Conservation (phyloP, 257 asterid species). For the Salvia miltiorrhiza region DNA sequence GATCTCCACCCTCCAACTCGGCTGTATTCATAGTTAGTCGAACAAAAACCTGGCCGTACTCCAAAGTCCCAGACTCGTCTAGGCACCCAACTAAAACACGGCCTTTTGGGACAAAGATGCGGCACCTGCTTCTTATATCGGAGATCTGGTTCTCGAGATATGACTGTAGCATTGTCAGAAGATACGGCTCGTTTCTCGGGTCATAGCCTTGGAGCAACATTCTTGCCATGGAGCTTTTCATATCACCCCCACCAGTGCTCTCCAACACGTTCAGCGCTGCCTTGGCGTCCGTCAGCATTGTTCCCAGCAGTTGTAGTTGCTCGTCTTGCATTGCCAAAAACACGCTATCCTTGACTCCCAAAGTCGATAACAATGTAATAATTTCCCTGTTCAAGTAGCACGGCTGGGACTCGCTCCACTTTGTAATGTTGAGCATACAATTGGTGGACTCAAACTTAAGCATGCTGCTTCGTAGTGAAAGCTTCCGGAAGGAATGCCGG, state of each 20-base stretch:
- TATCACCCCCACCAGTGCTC: constrained; percentile 66
- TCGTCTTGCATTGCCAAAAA: constrained; percentile 61
- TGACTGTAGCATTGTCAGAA: constrained; percentile 67
- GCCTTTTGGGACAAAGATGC: constrained; percentile 81
- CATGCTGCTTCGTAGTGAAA: constrained; percentile 74
- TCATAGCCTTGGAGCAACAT: constrained; percentile 71
- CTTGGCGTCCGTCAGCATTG: constrained; percentile 50
- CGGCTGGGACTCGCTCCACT: constrained; percentile 81
- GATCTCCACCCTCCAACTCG: constrained; percentile 45
- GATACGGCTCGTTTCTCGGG: constrained; percentile 73
- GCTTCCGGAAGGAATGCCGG: constrained; percentile 57
- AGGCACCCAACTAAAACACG: constrained; percentile 78
- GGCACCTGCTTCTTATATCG: constrained; percentile 71
- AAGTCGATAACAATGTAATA: constrained; percentile 63
- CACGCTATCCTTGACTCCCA: constrained; percentile 63
- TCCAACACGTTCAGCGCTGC: constrained; percentile 68
- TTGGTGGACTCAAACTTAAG: constrained; percentile 80
- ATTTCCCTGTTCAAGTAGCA: constrained; percentile 92
- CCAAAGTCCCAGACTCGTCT: constrained; percentile 73
- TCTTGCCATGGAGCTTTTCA: constrained; percentile 48
- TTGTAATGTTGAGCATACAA: constrained; percentile 80
- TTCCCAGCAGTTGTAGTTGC: constrained; percentile 51
- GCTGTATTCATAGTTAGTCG: constrained; percentile 59
- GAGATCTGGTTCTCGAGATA: constrained; percentile 69
- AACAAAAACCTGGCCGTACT: constrained; percentile 81